phyloP scores from a whole-genome alignment of 768 basidiomycete species.

The Leccinellum rugosiceps region DNA sequence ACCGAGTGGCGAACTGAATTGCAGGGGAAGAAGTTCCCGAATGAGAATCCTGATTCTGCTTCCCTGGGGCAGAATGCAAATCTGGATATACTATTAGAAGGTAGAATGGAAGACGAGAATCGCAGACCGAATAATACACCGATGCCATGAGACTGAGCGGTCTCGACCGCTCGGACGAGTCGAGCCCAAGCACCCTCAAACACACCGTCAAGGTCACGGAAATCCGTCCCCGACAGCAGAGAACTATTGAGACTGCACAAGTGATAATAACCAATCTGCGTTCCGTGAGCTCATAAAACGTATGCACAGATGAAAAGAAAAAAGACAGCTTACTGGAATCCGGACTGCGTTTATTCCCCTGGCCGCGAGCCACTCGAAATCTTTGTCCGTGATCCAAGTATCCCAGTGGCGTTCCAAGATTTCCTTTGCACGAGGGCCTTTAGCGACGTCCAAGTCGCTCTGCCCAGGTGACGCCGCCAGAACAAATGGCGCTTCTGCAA shows the following conservation, averaged over 20 bases:
- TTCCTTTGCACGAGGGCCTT: constrained; percentile 43
- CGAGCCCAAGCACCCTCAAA: constrained; percentile 68
- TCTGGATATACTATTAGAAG: constrained; percentile 41
- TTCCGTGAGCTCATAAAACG: neutral
- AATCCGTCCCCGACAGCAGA: constrained; percentile 64
- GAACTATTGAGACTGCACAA: constrained; percentile 55
- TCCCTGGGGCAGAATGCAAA: constrained; percentile 72
- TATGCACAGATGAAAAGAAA: neutral
- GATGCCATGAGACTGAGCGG: constrained; percentile 54
- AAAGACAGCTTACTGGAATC: constrained; percentile 56
- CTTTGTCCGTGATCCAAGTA: constrained; percentile 50
- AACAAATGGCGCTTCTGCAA: constrained; percentile 55
- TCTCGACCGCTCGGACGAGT: constrained; percentile 56
- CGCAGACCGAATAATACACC: constrained; percentile 67
- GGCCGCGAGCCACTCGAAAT: constrained; percentile 53
- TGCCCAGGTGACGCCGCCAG: constrained; percentile 51
- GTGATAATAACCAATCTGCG: constrained; percentile 73
- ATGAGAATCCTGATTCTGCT: constrained; percentile 69
- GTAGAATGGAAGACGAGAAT: neutral
- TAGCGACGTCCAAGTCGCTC: constrained; percentile 70
- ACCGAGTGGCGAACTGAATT: constrained; percentile 47
- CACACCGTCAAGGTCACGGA: constrained; percentile 45
- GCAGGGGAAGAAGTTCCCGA: constrained; percentile 52
- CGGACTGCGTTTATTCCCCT: constrained; percentile 59
- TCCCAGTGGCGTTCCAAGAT: constrained; percentile 48